Evolutionary conservation across 2,329 filamentous ascomycete genomes (phyloP).

Genomic region (Diaporthe vexans): DNA sequence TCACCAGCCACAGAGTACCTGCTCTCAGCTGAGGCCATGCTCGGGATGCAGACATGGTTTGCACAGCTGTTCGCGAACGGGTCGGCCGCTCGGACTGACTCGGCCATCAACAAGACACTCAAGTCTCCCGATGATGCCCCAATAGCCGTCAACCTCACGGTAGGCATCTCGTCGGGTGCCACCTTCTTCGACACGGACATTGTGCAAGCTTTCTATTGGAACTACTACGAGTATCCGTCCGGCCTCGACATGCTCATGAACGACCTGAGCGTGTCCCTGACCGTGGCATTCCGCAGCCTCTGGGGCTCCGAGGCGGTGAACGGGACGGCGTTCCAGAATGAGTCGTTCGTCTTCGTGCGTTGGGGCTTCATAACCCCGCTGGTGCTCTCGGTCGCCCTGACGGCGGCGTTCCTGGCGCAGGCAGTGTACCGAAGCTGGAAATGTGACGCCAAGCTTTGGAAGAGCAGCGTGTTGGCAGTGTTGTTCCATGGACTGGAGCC

Average conservation of each 20-base stretch:
- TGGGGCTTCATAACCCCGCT: constrained; percentile 54
- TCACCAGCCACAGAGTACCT: constrained; percentile 42
- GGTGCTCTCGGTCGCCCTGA: constrained; percentile 49
- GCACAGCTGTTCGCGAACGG: constrained; percentile 49
- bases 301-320: constrained; percentile 47
- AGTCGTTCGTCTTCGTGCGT: constrained; percentile 53
- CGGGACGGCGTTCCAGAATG: constrained; percentile 48
- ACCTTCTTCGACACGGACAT: constrained; percentile 54
- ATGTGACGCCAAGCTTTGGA: constrained; percentile 50
- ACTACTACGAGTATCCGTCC: constrained; percentile 53
- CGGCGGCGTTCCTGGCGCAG: constrained; percentile 49
- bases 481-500: constrained; percentile 54
- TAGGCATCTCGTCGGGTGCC: constrained; percentile 50
- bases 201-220: constrained; percentile 57
- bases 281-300: constrained; percentile 51
- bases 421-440: constrained; percentile 47
- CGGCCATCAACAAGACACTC: constrained; percentile 48
- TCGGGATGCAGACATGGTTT: constrained; percentile 52
- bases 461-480: constrained; percentile 53
- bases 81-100: constrained; percentile 47
- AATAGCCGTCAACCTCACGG: constrained; percentile 51
- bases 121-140: constrained; percentile 47
- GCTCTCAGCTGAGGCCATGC: constrained; percentile 48
- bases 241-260: constrained; percentile 53
- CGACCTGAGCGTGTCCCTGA: constrained; percentile 53